These are phyloP conservation scores for Pichia terricola DNA, from an alignment of 1,139 yeast species.

Conservation along the genomic window DNA sequence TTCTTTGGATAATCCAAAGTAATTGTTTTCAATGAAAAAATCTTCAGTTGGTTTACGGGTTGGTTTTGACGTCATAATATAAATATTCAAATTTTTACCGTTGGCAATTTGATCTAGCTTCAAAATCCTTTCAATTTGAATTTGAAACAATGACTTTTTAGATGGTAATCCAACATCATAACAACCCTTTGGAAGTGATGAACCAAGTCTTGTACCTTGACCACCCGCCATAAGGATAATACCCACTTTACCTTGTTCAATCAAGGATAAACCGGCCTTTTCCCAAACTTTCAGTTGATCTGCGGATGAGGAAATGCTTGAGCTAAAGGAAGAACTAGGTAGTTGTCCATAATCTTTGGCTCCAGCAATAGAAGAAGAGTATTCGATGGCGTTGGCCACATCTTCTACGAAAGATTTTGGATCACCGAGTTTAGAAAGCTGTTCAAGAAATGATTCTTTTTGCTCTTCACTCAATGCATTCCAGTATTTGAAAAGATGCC, in stretches of 20 bases:
- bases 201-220: conserved; percentile 92
- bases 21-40: conserved; percentile 51
- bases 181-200: conserved; percentile 88
- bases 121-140: conserved; percentile 81
- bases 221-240: conserved; percentile 96
- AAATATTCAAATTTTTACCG: conserved; percentile 52
- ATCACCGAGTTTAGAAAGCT: conserved; percentile 33
- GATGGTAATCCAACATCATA: conserved; percentile 82
- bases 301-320: conserved; percentile 34
- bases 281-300: conserved; percentile 38
- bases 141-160: conserved; percentile 72
- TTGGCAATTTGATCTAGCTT: conserved; percentile 46
- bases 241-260: conserved; percentile 67
- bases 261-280: conserved; percentile 55
- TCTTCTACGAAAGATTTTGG: conserved; percentile 35
- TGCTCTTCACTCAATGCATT: conserved; percentile 28
- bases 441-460: conserved; percentile 28
- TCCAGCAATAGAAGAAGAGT: conserved; percentile 26
- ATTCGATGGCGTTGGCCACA: conserved; percentile 40
- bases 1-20: conserved; percentile 54
- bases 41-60: conserved; percentile 70
- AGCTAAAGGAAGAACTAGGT: conserved; percentile 39
- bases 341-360: conserved; percentile 39
- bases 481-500: conserved; percentile 32
- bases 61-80: conserved; percentile 93